Percentiles rank a stretch among this genome's conserved stretches.
These are phyloP conservation scores for Rutstroemia sydowiana DNA, from an alignment of 2,329 filamentous ascomycete species.

Conservation along the genomic window DNA sequence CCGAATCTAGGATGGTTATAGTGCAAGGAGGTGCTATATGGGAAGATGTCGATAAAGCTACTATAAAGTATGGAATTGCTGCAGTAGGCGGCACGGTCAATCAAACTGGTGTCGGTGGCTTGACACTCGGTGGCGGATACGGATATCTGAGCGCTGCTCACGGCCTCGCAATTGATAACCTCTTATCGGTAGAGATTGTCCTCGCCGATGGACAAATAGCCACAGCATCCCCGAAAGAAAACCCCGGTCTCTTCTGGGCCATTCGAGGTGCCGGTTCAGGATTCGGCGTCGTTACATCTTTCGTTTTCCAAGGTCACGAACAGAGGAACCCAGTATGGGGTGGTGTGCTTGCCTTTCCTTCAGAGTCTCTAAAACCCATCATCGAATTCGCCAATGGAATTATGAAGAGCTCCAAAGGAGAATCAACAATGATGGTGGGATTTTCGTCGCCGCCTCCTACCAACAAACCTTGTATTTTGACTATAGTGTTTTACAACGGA, in stretches of 20 bases:
- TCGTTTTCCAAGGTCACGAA: not conserved
- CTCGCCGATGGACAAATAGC: slow-evolving; percentile 17
- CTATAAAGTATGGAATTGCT: slow-evolving; percentile 6
- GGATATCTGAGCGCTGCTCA: slow-evolving; percentile 43
- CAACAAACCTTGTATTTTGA: not conserved
- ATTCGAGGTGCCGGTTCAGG: slow-evolving; percentile 10
- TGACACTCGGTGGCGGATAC: slow-evolving; percentile 31
- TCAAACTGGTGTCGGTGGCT: slow-evolving; percentile 7
- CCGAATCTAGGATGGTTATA: slow-evolving; percentile 9
- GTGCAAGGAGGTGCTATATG: slow-evolving; percentile 14
- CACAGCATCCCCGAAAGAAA: slow-evolving; percentile 12
- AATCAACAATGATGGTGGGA: not conserved
- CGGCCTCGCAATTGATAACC: slow-evolving; percentile 21
- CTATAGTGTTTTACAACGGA: slow-evolving; percentile 30
- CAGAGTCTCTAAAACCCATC: slow-evolving; percentile 8
- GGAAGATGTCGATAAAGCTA: slow-evolving; percentile 10
- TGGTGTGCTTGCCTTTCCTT: slow-evolving; percentile 14
- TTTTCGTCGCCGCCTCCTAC: not conserved
- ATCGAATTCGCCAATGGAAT: slow-evolving; percentile 14
- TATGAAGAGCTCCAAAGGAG: slow-evolving; percentile 3
- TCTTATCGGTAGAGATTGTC: slow-evolving; percentile 16
- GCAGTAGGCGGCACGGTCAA: not conserved
- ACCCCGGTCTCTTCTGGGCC: slow-evolving; percentile 22
- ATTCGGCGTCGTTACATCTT: not conserved
- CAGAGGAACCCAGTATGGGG: slow-evolving; percentile 27